phyloP scores from a whole-genome alignment of 1,139 yeast species.

The Pichia terricola region DNA sequence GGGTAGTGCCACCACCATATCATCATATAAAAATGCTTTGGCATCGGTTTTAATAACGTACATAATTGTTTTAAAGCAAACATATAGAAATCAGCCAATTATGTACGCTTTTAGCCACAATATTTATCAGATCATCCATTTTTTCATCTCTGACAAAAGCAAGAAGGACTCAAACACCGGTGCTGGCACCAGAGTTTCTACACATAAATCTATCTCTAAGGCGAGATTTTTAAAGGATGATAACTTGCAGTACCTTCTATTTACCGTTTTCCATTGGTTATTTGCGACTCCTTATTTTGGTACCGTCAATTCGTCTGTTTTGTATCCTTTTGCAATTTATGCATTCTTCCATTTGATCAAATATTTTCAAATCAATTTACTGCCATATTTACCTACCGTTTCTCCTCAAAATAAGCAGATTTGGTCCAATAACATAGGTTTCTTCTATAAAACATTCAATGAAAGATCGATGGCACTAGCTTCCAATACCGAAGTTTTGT shows the following conservation, averaged over 20 bases:
- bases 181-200: neutral
- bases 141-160: neutral
- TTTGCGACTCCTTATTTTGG: slow-evolving; percentile 15
- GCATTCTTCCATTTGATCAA: slow-evolving; percentile 47
- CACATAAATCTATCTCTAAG: neutral
- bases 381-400: slow-evolving; percentile 25
- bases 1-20: slow-evolving; percentile 23
- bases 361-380: slow-evolving; percentile 33
- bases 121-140: slow-evolving; percentile 19
- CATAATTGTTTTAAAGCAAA: slow-evolving; percentile 38
- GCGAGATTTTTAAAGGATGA: slow-evolving; percentile 28
- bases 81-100: slow-evolving; percentile 28
- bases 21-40: slow-evolving; percentile 32
- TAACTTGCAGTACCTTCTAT: slow-evolving; percentile 39
- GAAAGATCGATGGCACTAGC: slow-evolving; percentile 40
- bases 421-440: slow-evolving; percentile 22
- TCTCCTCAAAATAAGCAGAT: slow-evolving; percentile 9
- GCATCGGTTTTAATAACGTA: slow-evolving; percentile 38
- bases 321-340: slow-evolving; percentile 47
- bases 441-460: slow-evolving; percentile 33
- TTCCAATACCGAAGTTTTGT: slow-evolving; percentile 36
- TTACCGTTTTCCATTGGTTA: slow-evolving; percentile 32
- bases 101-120: slow-evolving; percentile 19
- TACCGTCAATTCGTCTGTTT: slow-evolving; percentile 17
- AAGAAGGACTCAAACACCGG: neutral